Evolutionary conservation across 1,139 yeast species (phyloP), one percentile per base, ranked within the genome.

Genomic region (Lodderomyces margitis): DNA sequence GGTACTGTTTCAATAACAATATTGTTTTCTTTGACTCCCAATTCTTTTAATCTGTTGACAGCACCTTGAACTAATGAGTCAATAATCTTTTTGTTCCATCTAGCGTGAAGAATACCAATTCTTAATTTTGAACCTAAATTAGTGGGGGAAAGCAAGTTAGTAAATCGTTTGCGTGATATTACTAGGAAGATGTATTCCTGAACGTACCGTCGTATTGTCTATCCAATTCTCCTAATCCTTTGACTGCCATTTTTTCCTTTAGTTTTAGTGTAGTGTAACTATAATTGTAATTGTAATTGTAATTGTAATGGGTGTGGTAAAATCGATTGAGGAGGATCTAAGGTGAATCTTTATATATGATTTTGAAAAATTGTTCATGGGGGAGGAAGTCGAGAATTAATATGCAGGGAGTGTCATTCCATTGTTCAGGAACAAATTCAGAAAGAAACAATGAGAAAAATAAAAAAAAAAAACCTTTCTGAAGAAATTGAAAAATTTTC

Each of bases 41-140:
- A 66, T 37, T 74, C 76, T 37, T 57, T 54, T 57, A 91, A 68
- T 59, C 78, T 79, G 32, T 69, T 62, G 32, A 80, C 63, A 21
- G 94, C 91, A 41, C 98, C 98, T 27, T 76, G 66, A 9, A 91
- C 94, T 43, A 92, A 73, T 10, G 89, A 83, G 39, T 82, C 83
- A 53, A 92, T 88, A 50, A 91, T 81, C 39, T 71, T 68, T 40
- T 71, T 65, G 64, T 92, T 92, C 98, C 98, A 92, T 64, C 98
- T 84, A 15, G 98, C 97, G 61, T 89, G 96, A 47, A 92, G 76
- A 58, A 92, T 88, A 30, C 94, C 97, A 42, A 91, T 73, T 54
- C 83, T 78, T 51, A 91, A 70, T 4, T 66, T 61, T 31, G 85
- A 74, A 30, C 91, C 78, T 70, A 39, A 38, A 15, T 20, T 39